Percentiles rank a stretch among this genome's conserved stretches.
phyloP scores from a whole-genome alignment of 306 rosid genomes.

The Rubus parviflorus region DNA sequence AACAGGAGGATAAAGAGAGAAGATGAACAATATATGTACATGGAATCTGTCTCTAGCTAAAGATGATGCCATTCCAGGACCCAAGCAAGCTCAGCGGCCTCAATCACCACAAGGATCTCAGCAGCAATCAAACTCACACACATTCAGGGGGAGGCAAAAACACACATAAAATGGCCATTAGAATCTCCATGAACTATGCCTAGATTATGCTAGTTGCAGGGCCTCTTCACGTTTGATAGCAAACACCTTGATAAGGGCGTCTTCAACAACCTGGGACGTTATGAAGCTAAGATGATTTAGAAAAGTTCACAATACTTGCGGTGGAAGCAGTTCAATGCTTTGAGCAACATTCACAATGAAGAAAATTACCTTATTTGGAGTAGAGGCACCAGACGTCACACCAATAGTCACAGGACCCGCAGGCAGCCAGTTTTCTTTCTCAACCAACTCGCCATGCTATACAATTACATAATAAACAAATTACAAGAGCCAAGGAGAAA shows the following conservation, averaged over 20 bases:
- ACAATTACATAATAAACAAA: background rate
- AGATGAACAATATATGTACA: background rate
- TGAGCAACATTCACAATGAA: slow-evolving; percentile 1
- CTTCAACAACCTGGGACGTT: slow-evolving; percentile 74
- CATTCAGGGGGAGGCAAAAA: too few relatives aligned
- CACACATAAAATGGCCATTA: too few relatives aligned
- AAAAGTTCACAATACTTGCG: background rate
- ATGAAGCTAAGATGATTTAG: background rate
- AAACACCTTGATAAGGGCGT: slow-evolving; percentile 72
- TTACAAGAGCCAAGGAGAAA: background rate
- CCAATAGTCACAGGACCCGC: slow-evolving; percentile 83
- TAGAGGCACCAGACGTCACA: slow-evolving; percentile 96
- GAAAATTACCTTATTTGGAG: slow-evolving; percentile 88
- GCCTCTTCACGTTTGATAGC: slow-evolving; percentile 80
- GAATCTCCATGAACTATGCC: background rate
- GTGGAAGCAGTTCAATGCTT: background rate
- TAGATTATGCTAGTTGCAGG: slow-evolving; percentile 51
- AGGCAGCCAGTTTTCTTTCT: slow-evolving; percentile 85
- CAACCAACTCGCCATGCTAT: slow-evolving; percentile 95
- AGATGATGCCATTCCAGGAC: background rate
- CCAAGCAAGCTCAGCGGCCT: background rate
- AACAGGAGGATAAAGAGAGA: background rate
- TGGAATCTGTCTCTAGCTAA: background rate
- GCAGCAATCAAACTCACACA: background rate
- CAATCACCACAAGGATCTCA: background rate